Conservation (phyloP, 805 yeast genomes). For the Hanseniaspora guilliermondii region DNA sequence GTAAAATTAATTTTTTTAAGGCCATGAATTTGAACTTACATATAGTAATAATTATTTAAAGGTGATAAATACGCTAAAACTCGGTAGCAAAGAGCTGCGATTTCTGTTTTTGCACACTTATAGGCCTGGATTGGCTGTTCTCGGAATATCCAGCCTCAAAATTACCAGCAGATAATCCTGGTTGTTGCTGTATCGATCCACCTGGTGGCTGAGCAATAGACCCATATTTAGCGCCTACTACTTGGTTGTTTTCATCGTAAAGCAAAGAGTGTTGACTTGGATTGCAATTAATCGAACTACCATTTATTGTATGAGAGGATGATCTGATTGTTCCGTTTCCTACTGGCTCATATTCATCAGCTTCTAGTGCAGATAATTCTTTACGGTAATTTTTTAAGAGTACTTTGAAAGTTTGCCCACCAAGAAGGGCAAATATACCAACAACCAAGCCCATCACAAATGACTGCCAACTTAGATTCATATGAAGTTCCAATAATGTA, state of each 20-base stretch:
- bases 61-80: neutral
- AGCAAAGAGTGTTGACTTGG: neutral
- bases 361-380: neutral
- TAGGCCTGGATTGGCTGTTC: conserved; percentile 11
- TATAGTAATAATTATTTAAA: too few species aligned
- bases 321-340: neutral
- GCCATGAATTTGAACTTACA: too few species aligned
- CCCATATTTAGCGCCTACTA: neutral
- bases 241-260: neutral
- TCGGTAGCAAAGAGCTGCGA: conserved; percentile 6
- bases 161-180: neutral
- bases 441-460: conserved; percentile 53
- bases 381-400: conserved; percentile 17
- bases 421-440: conserved; percentile 38
- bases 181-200: neutral
- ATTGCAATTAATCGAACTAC: neutral
- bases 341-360: neutral
- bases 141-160: conserved; percentile 13
- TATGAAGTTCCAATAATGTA: conserved; percentile 36
- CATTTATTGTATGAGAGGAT: neutral
- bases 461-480: conserved; percentile 57
- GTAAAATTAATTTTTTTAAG: too few species aligned
- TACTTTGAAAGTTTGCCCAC: conserved; percentile 30
- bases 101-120: conserved; percentile 5
- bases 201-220: neutral